Evolutionary conservation across 306 rosid genomes (phyloP), one percentile per base, ranked within the genome.

Genomic region (Quercus rubra): DNA sequence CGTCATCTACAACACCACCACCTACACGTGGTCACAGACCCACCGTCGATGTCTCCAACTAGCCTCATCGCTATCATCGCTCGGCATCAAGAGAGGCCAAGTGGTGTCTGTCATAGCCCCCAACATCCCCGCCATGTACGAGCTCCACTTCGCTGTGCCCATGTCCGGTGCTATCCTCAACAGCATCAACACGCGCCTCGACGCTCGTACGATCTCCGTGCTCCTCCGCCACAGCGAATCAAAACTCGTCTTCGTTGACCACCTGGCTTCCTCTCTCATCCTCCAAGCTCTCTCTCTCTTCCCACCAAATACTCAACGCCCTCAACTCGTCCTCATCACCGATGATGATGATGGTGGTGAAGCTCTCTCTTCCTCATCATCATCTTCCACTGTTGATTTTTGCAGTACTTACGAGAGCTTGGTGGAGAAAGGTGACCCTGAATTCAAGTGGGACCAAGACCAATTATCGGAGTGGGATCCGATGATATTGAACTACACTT

Each of bases 141-240:
- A 92, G 88, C 95, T 90, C 67, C 95, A 90, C 58, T 92, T 92
- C 71, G 92, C 97, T 46, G 86, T 88, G 38, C 95, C 95, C 58
- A 90, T 92, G 90, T 7, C 95, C 63, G 93, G 95, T 28, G 93
- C 89, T 0, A 23, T 89, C 63, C 91, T 90, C 56, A 89, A 88
- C 84, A 85, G 64, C 71, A 78, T 92, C 92, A 92, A 92, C 84
- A 79, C 82, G 38, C 93, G 97, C 73, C 95, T 90, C 0, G 90
- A 92, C 77, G 79, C 95, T 18, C 85, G 89, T 41, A 87, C 86
- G 19, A 10, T 92, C 76, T 83, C 91, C 55, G 73, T 79, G 27
- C 78, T 89, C 74, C 90, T 92, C 72, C 83, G 73, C 14, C 97
- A 92, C 77, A 73, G 84, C 11, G 89, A 83, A 23, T 88, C 95